Base-by-base conservation (phyloP, 768 basidiomycete genomes). In the Candolleomyces efflorescens region DNA sequence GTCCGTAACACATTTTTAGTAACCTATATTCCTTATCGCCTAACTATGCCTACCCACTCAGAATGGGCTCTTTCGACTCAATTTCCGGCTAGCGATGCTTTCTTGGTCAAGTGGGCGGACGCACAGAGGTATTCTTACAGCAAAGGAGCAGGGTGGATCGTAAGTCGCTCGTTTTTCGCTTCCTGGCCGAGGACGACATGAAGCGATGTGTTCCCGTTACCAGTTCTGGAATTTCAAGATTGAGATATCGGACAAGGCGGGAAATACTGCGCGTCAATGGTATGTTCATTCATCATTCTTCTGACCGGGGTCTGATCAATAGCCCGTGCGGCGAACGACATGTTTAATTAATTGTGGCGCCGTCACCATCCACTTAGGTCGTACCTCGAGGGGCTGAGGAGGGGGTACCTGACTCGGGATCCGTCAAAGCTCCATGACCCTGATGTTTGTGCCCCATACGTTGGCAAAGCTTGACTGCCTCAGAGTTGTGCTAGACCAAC, bases 201-300 rank as follows among this genome's bases (percentile, higher is more conserved):
- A n/a, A 15, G 20, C 43, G n/a, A 44, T 44, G 20, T 44, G 20
- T 5, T 32, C n/a, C n/a, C 41, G 11, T 26, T 27, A 3, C 26
- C 52, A 76, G 75, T 76, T 75, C 62, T 90, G 88, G 88, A 89
- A 83, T 69, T 90, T 90, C 75, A 88, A 86, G 64, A 75, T 84
- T 5, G 89, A 90, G 68, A 78, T 70, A 39, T 86, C 84, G 1
- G 54, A 56, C 0, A 57, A 71, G 24, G 80, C 82, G 3, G 84
- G 81, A 6, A 75, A 77, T 60, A 68, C 77, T n/a, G 78, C 80
- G 24, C 73, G 86, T 13, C 81, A 89, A 71, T 89, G 89, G 88
- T 87, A 60, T n/a, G 77, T 68, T 11, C 4, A 20, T 15, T n/a
- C 2, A 23, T 13, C 45, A 36, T 26, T 43, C 37, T 43, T 26